Conservation (phyloP, 441 rosid species). For the Erodium moschatum region DNA sequence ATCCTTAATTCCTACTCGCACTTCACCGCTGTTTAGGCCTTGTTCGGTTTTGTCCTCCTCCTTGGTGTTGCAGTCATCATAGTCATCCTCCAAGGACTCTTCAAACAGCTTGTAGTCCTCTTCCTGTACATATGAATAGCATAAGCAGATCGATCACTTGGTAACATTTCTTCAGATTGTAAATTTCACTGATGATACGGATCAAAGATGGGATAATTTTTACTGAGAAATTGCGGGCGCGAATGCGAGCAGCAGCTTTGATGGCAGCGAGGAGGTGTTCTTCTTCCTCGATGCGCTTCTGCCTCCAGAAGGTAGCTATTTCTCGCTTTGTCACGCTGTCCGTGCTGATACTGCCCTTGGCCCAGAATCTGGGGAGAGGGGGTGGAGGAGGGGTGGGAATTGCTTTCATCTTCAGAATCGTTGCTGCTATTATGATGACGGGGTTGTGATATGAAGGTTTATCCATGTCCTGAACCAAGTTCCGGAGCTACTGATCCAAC, state of each 20-base stretch:
- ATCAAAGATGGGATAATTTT: constrained; percentile 12
- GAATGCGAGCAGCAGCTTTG: constrained; percentile 62
- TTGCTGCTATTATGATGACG: constrained; percentile 10
- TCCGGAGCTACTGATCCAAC: constrained; percentile 39
- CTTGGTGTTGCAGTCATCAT: constrained; percentile 10
- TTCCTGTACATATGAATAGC: constrained; percentile 31
- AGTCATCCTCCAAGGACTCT: constrained; percentile 41
- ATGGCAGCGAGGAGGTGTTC: constrained; percentile 73
- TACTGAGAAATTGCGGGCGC: constrained; percentile 64
- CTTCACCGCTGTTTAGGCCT: constrained; percentile 28
- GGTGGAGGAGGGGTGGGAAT: constrained; percentile 39
- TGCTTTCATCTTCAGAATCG: constrained; percentile 18
- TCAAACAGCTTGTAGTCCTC: constrained; percentile 49
- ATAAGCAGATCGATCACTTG: background rate
- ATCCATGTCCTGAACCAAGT: constrained; percentile 14
- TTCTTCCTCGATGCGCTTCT: constrained; percentile 55
- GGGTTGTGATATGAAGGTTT: background rate
- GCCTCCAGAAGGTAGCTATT: constrained; percentile 75
- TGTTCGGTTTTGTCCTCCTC: constrained; percentile 9
- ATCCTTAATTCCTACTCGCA: constrained; percentile 60
- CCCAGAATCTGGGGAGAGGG: constrained; percentile 39
- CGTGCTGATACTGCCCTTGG: constrained; percentile 20
- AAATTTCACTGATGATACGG: too few relatives aligned
- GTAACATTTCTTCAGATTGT: too few relatives aligned
- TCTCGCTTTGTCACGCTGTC: constrained; percentile 63